Evolutionary conservation across 1,139 yeast genomes (phyloP).

Genomic region (Sporopachydermia cereana): DNA sequence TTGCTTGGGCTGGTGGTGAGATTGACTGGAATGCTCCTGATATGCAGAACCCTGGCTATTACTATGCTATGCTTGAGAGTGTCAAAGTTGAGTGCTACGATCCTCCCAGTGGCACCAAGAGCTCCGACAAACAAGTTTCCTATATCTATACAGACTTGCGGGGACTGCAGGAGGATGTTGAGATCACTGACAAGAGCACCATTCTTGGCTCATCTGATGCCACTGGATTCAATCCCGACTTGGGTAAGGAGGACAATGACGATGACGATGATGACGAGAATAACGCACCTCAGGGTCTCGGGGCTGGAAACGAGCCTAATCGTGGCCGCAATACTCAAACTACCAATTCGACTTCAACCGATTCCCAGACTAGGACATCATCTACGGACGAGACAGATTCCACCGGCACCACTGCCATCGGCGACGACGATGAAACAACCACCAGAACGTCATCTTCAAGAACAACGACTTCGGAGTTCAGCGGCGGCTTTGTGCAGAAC

Average conservation of each 20-base stretch:
- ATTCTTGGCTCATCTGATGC: constrained; percentile 49
- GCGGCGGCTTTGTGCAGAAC: neutral
- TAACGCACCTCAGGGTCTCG: constrained; percentile 13
- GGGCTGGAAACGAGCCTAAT: constrained; percentile 12
- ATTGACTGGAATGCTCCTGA: constrained; percentile 77
- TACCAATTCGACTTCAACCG: constrained; percentile 10
- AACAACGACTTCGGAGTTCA: constrained; percentile 10
- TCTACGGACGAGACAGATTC: no score
- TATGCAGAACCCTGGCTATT: constrained; percentile 64
- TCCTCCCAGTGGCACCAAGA: constrained; percentile 41
- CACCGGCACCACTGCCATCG: no score
- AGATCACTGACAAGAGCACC: constrained; percentile 48
- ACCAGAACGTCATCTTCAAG: constrained; percentile 9
- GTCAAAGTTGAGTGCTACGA: constrained; percentile 57
- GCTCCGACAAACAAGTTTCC: constrained; percentile 37
- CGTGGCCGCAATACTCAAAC: constrained; percentile 7
- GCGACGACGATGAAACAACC: no score
- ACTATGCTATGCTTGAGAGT: constrained; percentile 51
- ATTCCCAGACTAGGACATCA: constrained; percentile 7
- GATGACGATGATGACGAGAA: constrained; percentile 13
- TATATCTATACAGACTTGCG: constrained; percentile 42
- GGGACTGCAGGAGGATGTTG: constrained; percentile 37
- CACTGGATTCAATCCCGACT: constrained; percentile 51
- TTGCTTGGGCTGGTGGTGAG: constrained; percentile 89
- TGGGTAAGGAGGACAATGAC: constrained; percentile 19